A percentile compares a stretch with the other conserved stretches of the same genome.
Conservation (phyloP, 306 rosid genomes). For the Pueraria montana region DNA sequence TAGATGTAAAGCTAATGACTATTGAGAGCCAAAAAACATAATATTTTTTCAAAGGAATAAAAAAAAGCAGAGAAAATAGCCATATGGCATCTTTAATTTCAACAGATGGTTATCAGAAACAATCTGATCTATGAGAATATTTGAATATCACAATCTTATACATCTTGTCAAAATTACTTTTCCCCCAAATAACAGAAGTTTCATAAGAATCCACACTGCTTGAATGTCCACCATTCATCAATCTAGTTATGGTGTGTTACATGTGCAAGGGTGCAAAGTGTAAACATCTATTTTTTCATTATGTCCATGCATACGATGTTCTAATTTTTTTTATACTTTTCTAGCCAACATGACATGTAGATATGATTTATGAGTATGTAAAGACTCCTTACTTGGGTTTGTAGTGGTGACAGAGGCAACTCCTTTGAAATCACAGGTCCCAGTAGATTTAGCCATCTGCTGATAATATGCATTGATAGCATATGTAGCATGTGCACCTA, state of each 20-base stretch:
- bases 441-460: conserved; percentile 75
- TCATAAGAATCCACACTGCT: not conserved
- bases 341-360: conserved; percentile 7
- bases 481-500: conserved; percentile 78
- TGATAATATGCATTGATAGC: conserved; percentile 95
- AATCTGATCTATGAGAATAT: conserved; percentile 1
- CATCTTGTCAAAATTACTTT: not conserved
- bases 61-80: not conserved
- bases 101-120: not conserved
- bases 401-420: conserved; percentile 93
- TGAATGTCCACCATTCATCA: not conserved
- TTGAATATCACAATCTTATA: not conserved
- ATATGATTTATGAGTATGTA: conserved; percentile 20
- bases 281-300: not conserved
- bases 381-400: conserved; percentile 81
- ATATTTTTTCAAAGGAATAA: not conserved
- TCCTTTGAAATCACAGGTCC: conserved; percentile 95
- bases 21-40: not conserved
- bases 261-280: not conserved
- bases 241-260: not conserved
- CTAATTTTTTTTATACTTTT: conserved; percentile 9
- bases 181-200: not conserved
- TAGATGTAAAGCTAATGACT: not conserved
- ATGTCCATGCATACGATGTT: not conserved
- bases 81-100: not conserved